phyloP scores from a whole-genome alignment of 495 filamentous ascomycete genomes.

The Coniosporium apollinis region DNA sequence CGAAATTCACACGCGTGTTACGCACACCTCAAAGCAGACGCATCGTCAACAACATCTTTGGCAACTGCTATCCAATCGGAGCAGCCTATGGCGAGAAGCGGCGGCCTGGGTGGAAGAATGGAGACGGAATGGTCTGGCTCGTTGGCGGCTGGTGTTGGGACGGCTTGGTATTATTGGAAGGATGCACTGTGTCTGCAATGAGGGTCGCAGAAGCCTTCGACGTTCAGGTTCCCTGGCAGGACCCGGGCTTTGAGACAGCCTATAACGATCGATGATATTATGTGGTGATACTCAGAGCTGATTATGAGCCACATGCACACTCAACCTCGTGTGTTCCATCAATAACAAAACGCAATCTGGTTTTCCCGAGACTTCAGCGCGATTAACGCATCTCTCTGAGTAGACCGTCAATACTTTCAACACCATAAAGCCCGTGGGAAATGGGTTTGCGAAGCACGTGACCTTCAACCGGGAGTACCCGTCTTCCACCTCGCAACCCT shows the following conservation, averaged over 20 bases:
- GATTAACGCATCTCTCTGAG: too few species aligned
- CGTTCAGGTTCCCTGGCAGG: constrained; percentile 24
- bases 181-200: constrained; percentile 38
- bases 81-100: constrained; percentile 2
- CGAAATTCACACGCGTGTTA: constrained; percentile 24
- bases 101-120: constrained; percentile 28
- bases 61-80: constrained; percentile 2
- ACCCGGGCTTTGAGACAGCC: neutral
- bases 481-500: too few species aligned
- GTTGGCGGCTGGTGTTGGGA: constrained; percentile 47
- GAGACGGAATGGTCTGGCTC: constrained; percentile 32
- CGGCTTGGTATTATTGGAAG: constrained; percentile 45
- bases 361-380: too few species aligned
- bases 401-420: too few species aligned
- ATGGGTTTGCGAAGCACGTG: too few species aligned
- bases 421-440: too few species aligned
- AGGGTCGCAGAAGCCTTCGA: constrained; percentile 31
- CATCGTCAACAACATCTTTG: constrained; percentile 24
- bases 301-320: too few species aligned
- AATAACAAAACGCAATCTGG: too few species aligned
- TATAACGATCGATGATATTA: neutral
- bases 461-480: too few species aligned
- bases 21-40: constrained; percentile 16
- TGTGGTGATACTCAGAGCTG: too few species aligned
- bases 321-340: too few species aligned